A percentile compares a stretch with the other conserved stretches of the same genome.
Conservation (phyloP, 768 basidiomycete species). For the Mycena rosella region DNA sequence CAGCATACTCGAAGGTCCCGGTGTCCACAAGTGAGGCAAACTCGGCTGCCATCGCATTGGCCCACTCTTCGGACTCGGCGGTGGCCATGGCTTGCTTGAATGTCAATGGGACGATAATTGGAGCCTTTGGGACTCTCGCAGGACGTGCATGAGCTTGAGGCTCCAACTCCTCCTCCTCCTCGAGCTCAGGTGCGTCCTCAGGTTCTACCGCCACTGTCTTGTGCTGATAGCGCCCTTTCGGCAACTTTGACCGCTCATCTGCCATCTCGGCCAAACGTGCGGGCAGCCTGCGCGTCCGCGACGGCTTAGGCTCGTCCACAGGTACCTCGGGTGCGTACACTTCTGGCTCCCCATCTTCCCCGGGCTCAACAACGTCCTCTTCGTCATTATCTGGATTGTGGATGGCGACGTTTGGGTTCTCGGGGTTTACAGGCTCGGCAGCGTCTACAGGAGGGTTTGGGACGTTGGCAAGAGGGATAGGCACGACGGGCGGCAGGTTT, state of each 20-base stretch:
- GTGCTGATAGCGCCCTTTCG: not conserved
- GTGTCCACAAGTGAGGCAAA: too few relatives aligned
- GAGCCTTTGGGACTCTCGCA: not conserved
- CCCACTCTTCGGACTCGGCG: too few relatives aligned
- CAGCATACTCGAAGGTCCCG: not conserved
- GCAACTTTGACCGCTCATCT: not conserved
- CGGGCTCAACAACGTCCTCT: not conserved
- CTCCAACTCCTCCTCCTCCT: constrained; percentile 6
- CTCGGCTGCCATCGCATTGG: too few relatives aligned
- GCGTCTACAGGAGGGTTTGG: not conserved
- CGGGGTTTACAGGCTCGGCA: too few relatives aligned
- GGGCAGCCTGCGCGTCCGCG: not conserved
- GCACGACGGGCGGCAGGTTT: not conserved
- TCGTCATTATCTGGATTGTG: too few relatives aligned
- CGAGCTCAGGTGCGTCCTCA: not conserved
- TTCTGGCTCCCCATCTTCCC: not conserved
- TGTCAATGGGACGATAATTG: too few relatives aligned
- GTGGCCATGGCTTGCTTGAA: not conserved
- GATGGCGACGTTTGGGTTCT: too few relatives aligned
- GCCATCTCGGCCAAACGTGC: too few relatives aligned
- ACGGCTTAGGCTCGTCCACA: not conserved
- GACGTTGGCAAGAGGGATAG: not conserved
- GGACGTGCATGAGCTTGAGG: not conserved
- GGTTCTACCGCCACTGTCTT: not conserved
- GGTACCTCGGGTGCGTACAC: not conserved